These are phyloP conservation scores for Nicotiana tomentosiformis DNA, from an alignment of 257 asterid genomes.

Conservation along the genomic window DNA sequence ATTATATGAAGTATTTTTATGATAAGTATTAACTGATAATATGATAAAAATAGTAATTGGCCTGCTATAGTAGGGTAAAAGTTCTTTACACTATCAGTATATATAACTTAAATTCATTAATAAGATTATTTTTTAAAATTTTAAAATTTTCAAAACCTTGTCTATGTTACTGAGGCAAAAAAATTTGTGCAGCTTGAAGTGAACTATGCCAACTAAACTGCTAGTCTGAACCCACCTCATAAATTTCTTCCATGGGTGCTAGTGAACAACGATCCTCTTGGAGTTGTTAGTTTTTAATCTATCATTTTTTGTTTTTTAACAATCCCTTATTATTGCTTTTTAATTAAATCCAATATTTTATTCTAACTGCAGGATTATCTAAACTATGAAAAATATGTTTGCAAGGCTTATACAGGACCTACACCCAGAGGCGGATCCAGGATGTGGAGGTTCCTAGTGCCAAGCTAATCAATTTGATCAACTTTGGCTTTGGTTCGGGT, in stretches of 20 bases:
- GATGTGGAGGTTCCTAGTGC: too few relatives aligned
- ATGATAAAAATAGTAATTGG: too few relatives aligned
- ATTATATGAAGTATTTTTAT: too few relatives aligned
- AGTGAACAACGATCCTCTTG: background rate
- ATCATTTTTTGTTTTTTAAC: background rate
- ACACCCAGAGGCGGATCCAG: too few relatives aligned
- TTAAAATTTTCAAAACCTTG: too few relatives aligned
- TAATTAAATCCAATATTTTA: background rate
- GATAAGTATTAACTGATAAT: too few relatives aligned
- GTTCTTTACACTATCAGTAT: too few relatives aligned
- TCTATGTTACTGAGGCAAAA: background rate
- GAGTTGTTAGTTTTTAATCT: background rate
- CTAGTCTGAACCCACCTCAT: background rate
- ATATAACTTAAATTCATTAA: too few relatives aligned
- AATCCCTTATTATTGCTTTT: background rate
- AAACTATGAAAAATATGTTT: background rate
- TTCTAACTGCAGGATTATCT: background rate
- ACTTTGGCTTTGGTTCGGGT: too few relatives aligned
- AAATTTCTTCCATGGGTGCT: background rate
- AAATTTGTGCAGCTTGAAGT: background rate
- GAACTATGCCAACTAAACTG: background rate
- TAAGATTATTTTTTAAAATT: background rate
- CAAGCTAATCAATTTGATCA: too few relatives aligned
- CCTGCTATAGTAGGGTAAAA: too few relatives aligned
- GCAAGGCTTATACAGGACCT: background rate